A percentile compares a stretch with the other conserved stretches of the same genome.
Conservation (phyloP, 148 eudicot species). For the Vaccinium myrtillus region DNA sequence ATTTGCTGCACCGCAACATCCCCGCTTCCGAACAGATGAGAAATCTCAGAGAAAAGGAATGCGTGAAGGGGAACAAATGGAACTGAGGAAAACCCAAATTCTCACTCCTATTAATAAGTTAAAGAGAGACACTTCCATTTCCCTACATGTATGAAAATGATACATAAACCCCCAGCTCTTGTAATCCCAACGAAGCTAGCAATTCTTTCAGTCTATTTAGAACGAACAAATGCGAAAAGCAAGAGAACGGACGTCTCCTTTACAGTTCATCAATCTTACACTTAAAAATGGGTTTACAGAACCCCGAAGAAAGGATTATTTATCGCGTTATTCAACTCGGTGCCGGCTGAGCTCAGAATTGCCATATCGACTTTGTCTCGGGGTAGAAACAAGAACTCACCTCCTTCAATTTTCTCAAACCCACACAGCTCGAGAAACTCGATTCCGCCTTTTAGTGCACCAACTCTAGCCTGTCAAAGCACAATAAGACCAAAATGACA, state of each 20-base stretch:
- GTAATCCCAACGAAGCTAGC: not conserved
- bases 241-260: not conserved
- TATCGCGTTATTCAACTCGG: slow-evolving; percentile 83
- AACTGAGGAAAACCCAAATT: not conserved
- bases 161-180: not conserved
- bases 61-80: not conserved
- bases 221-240: not conserved
- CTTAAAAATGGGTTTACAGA: slow-evolving; percentile 38
- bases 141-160: slow-evolving; percentile 1
- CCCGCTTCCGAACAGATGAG: not conserved
- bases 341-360: slow-evolving; percentile 80
- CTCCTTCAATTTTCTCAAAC: slow-evolving; percentile 80
- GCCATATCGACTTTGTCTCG: slow-evolving; percentile 71
- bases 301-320: slow-evolving; percentile 94
- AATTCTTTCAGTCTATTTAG: not conserved
- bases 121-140: not conserved
- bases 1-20: no score
- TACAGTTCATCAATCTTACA: slow-evolving; percentile 5
- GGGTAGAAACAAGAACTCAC: slow-evolving; percentile 80
- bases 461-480: slow-evolving; percentile 74
- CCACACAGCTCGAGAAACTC: slow-evolving; percentile 94
- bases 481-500: not conserved
- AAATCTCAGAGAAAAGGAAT: not conserved
- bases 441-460: slow-evolving; percentile 82
- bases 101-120: not conserved